These are phyloP conservation scores for Colletotrichum sp. DNA, from an alignment of 2,329 filamentous ascomycete species.

Conservation along the genomic window DNA sequence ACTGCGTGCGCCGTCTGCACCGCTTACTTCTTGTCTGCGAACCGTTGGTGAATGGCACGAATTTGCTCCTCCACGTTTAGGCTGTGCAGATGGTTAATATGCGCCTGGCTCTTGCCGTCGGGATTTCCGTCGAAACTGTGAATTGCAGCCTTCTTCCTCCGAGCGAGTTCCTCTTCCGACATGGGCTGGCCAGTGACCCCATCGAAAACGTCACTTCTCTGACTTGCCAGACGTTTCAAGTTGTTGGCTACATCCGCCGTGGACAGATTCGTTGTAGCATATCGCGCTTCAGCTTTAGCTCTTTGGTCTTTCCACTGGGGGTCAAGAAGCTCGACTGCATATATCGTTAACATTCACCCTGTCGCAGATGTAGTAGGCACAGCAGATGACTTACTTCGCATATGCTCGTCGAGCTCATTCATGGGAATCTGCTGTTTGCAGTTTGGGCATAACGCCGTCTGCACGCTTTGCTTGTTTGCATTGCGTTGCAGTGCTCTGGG, in stretches of 20 bases:
- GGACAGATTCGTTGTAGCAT: constrained; percentile 83
- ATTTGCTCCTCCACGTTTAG: constrained; percentile 90
- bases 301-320: constrained; percentile 96
- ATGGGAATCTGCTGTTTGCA: constrained; percentile 90
- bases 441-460: constrained; percentile 85
- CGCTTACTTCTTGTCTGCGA: constrained; percentile 33
- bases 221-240: constrained; percentile 90
- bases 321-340: constrained; percentile 83
- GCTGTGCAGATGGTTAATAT: constrained; percentile 64
- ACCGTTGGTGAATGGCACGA: constrained; percentile 63
- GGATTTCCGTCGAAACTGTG: constrained; percentile 66
- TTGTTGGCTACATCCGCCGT: constrained; percentile 91
- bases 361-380: background rate
- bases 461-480: constrained; percentile 66
- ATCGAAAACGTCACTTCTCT: constrained; percentile 88
- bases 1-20: background rate
- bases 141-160: constrained; percentile 76
- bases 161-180: constrained; percentile 74
- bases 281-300: constrained; percentile 84
- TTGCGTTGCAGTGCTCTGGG: constrained; percentile 79
- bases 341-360: constrained; percentile 35
- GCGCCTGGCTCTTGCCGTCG: constrained; percentile 48
- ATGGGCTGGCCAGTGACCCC: constrained; percentile 70
- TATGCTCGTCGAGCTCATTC: constrained; percentile 88
- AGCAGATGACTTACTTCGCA: constrained; percentile 69